Evolutionary conservation across 352 stramenopile genomes (phyloP).

Genomic region (Pythium pyrilobum): DNA sequence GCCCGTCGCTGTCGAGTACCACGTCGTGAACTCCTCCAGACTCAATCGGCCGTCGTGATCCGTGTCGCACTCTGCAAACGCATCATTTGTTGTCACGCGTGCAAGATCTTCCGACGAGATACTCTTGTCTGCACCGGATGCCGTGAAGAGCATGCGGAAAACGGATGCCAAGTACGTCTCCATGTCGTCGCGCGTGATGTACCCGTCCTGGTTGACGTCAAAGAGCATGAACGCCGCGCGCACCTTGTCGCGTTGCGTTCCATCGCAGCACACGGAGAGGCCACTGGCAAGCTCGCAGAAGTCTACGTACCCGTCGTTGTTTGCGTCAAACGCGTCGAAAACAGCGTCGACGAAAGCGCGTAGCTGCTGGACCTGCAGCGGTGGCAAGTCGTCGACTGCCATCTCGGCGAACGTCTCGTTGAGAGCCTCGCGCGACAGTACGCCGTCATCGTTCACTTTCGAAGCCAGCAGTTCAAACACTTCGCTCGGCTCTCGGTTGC

Average conservation of each 20-base stretch:
- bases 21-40: slow-evolving; percentile 82
- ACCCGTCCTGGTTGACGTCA: slow-evolving; percentile 85
- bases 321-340: slow-evolving; percentile 75
- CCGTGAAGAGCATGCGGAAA: slow-evolving; percentile 79
- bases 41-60: slow-evolving; percentile 70
- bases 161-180: slow-evolving; percentile 83
- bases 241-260: slow-evolving; percentile 78
- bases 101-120: slow-evolving; percentile 73
- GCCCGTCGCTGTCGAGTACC: slow-evolving; percentile 41
- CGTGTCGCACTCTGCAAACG: slow-evolving; percentile 51
- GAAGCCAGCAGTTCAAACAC: slow-evolving; percentile 82
- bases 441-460: slow-evolving; percentile 79
- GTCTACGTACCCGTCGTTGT: slow-evolving; percentile 76
- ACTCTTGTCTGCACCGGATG: slow-evolving; percentile 24
- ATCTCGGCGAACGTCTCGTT: slow-evolving; percentile 68
- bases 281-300: slow-evolving; percentile 84
- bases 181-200: slow-evolving; percentile 80
- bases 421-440: slow-evolving; percentile 61
- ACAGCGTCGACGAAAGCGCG: slow-evolving; percentile 52
- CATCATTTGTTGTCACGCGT: slow-evolving; percentile 55
- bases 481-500: slow-evolving; percentile 43
- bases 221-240: slow-evolving; percentile 80
- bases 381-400: slow-evolving; percentile 8
- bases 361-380: slow-evolving; percentile 25
- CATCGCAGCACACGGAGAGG: slow-evolving; percentile 75